Conservation (phyloP, 177 flowering plant species). For the Tripterygium wilfordii region DNA sequence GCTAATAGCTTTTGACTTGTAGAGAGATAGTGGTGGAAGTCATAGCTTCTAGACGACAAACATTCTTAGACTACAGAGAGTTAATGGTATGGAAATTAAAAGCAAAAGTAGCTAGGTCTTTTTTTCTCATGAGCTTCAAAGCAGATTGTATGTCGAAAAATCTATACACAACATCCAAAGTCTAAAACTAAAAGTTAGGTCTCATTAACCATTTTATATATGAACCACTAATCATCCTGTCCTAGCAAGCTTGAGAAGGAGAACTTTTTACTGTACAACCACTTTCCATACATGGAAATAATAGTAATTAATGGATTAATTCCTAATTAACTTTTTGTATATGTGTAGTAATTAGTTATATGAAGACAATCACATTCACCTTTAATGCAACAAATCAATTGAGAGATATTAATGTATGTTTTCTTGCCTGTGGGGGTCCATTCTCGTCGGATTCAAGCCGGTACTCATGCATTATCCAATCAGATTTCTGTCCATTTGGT, state of each 20-base stretch:
- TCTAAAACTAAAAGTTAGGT: background rate
- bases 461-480: slow-evolving; percentile 99
- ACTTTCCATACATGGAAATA: background rate
- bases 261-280: too few species aligned
- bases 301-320: slow-evolving; percentile 2
- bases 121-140: background rate
- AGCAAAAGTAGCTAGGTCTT: background rate
- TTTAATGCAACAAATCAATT: too few species aligned
- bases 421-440: slow-evolving; percentile 90
- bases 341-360: too few species aligned
- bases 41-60: too few species aligned
- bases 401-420: too few species aligned
- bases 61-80: background rate
- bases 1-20: too few species aligned
- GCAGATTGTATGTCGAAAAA: background rate
- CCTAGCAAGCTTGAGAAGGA: background rate
- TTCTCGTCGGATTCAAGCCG: slow-evolving; percentile 90
- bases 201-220: background rate
- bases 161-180: background rate
- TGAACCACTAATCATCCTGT: slow-evolving; percentile 1
- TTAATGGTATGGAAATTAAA: slow-evolving; percentile 3
- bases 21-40: too few species aligned
- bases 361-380: background rate
- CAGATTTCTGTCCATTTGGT: slow-evolving; percentile 92
- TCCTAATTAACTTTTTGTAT: too few species aligned